phyloP scores from a whole-genome alignment of 2,329 filamentous ascomycete species.

The Dactylonectria estremocensis region DNA sequence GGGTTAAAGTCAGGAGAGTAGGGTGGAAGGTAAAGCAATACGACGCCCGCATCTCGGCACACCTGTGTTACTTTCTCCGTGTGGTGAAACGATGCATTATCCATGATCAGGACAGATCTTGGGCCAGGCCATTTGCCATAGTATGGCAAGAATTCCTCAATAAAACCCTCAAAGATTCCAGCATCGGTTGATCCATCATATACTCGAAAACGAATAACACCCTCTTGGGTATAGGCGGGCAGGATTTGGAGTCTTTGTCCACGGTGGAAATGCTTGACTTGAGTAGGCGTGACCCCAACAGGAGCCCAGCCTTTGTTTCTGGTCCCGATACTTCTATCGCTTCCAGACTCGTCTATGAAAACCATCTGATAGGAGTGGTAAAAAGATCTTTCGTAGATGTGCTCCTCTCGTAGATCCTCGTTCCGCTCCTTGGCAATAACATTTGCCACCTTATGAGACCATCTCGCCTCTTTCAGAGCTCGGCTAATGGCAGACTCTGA shows the following conservation, averaged over 20 bases:
- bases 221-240: slow-evolving; percentile 44
- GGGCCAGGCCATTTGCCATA: slow-evolving; percentile 52
- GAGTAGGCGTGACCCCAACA: slow-evolving; percentile 14
- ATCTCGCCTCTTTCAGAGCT: slow-evolving; percentile 8
- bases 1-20: too few relatives aligned
- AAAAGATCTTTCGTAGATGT: too few relatives aligned
- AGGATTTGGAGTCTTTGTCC: slow-evolving; percentile 43
- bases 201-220: neutral
- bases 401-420: too few relatives aligned
- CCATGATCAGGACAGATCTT: slow-evolving; percentile 55
- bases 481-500: too few relatives aligned
- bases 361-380: too few relatives aligned
- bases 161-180: too few relatives aligned
- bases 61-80: slow-evolving; percentile 42
- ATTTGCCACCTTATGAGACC: slow-evolving; percentile 12
- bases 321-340: slow-evolving; percentile 9
- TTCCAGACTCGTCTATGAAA: slow-evolving; percentile 15
- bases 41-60: too few relatives aligned
- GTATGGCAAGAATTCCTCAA: slow-evolving; percentile 4
- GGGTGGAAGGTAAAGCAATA: too few relatives aligned
- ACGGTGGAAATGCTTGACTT: slow-evolving; percentile 37
- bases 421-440: slow-evolving; percentile 9
- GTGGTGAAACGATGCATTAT: slow-evolving; percentile 53
- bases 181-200: neutral
- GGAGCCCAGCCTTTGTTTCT: slow-evolving; percentile 19